Base-by-base conservation (phyloP, 108 stramenopile genomes). In the Fistulifera pelliculosa region DNA sequence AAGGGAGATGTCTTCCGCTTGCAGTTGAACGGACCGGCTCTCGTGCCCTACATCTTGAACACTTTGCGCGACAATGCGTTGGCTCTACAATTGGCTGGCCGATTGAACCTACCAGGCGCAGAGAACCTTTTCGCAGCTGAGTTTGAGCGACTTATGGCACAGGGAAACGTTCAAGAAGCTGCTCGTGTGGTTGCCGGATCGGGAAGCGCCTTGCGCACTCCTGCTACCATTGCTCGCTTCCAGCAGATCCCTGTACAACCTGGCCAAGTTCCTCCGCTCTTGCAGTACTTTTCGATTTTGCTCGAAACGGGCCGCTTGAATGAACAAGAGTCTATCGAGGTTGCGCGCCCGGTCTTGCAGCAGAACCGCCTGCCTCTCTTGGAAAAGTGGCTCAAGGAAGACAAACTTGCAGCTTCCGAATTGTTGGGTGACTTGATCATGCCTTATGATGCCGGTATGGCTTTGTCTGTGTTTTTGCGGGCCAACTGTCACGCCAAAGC, bases 311-410 rank as follows among this genome's bases (percentile, higher is more conserved):
- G 95, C 27, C 83, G 85, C 57, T 71, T 99, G 38, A 99, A 98
- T 67, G 87, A 87, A 58, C 85, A 94, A 63, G 99, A 99, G 73
- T 89, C 90, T 72, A 77, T 99, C 19, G 98, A 99, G 75, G 87
- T 99, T 24, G 96, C 97, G 47, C 88, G 85, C 59, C 96, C 96
- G 15, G 96, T 98, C 21, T 66, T 99, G 50, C 85, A 83, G 54
- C 98, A 99, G 84, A 86, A 90, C 39, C 85, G 97, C 31, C 76
- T 87, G 4, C 91, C 93, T 60, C 80, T 99, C 38, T 77, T 99
- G 73, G 97, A 99, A 81, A 98, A 98, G 66, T 99, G 99, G 99
- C 80, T 99, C 54, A 95, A 90, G 60, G 99, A 99, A 60, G 93
- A 97, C 63, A 93, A 96, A 78, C 70, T 97, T 27, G 78, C 85